Percentiles rank a stretch among this genome's conserved stretches.
Evolutionary conservation across 208 protist genomes (phyloP).

Genomic region (Leishmania lainsoni): DNA sequence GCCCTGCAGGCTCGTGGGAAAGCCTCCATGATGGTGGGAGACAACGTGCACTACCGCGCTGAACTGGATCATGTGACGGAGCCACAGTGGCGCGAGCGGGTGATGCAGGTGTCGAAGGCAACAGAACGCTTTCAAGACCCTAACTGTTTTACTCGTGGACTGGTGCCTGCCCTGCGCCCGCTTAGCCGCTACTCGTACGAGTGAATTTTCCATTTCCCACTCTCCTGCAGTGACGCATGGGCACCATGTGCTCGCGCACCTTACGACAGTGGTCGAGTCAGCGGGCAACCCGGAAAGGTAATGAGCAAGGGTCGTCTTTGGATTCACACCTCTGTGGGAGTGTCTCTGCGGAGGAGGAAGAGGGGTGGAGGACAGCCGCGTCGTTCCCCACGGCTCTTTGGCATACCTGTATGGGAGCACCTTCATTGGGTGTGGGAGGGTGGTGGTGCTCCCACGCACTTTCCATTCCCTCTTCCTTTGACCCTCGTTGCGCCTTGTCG

Average conservation of each 20-base stretch:
- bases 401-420: not conserved
- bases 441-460: not conserved
- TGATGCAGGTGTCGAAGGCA: constrained; percentile 46
- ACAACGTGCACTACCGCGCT: constrained; percentile 49
- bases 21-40: constrained; percentile 47
- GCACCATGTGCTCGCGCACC: not conserved
- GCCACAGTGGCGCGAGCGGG: constrained; percentile 69
- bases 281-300: not conserved
- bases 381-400: not conserved
- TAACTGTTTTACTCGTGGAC: constrained; percentile 66
- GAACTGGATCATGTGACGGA: constrained; percentile 56
- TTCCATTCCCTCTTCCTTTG: not conserved
- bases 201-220: constrained; percentile 14
- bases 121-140: constrained; percentile 80
- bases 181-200: constrained; percentile 69
- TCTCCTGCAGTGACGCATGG: not conserved
- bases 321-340: not conserved
- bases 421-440: not conserved
- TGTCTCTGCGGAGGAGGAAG: not conserved
- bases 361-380: not conserved
- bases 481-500: not conserved
- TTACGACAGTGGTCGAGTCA: not conserved
- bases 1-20: constrained; percentile 46
- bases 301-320: not conserved
- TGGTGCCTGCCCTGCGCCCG: constrained; percentile 48